Base-by-base conservation (phyloP, 768 basidiomycete species). In the Agrocybe praecox region DNA sequence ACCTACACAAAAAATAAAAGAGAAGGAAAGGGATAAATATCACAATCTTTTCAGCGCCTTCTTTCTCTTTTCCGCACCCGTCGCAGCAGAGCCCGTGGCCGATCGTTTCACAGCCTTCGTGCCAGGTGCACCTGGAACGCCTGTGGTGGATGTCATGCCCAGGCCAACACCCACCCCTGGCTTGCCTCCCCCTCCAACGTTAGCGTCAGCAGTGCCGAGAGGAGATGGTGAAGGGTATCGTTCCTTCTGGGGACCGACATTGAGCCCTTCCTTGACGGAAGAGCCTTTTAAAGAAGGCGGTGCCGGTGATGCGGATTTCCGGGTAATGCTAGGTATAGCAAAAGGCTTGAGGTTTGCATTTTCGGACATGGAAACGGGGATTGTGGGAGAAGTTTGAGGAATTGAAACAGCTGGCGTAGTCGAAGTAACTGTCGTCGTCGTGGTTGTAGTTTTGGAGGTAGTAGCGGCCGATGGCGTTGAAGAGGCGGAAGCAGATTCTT, bases 21-120 rank as follows among this genome's bases (percentile, higher is more conserved):
- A 21, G n/a, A 26, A 14, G 19, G 29, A 36, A 15, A 49, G n/a
- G 40, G 42, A 26, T 40, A 32, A 49, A 49, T 29, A 29, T 59
- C 61, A 94, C 70, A 94, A 72, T 60, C 92, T 79, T 73, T 90
- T 94, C 63, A 94, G 73, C 4, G 92, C 92, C 78, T 93, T 94
- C 81, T 94, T 94, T 70, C 92, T 79, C 76, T 94, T 94, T 73
- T 92, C 91, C 2, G 82, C 84, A 1, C 85, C 85, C 2, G 78
- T 80, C 6, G 74, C 68, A 0, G 70, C 77, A 11, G 73, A 75
- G 1, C 80, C 79, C 0, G 85, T 80, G 1, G 88, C 84, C 15
- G 85, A 78, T 49, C 90, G 76, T 72, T 92, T 92, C 50, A 89
- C 80, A 0, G 88, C 83, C 68, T 90, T 92, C 9, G 81, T 74